phyloP scores from a whole-genome alignment of 495 filamentous ascomycete genomes.

The Podospora fimiseda region DNA sequence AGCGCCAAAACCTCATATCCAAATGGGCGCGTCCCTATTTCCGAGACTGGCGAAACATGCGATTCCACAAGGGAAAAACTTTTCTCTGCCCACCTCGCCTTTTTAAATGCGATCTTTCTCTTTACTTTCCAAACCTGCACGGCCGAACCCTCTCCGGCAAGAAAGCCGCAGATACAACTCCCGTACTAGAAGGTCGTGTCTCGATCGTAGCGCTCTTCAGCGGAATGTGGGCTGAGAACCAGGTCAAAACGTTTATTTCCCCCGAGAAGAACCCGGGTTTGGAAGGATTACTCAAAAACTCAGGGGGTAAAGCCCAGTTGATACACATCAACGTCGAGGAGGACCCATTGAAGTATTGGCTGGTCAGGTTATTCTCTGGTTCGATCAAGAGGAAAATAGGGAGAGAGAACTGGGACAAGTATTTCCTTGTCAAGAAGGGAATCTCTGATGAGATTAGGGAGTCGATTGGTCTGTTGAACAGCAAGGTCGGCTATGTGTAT shows the following conservation, averaged over 20 bases:
- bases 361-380: constrained; percentile 65
- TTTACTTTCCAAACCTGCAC: constrained; percentile 89
- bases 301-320: constrained; percentile 52
- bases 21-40: constrained; percentile 79
- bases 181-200: constrained; percentile 60
- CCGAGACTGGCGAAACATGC: constrained; percentile 82
- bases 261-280: constrained; percentile 59
- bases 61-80: constrained; percentile 76
- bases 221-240: constrained; percentile 75
- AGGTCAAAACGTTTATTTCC: constrained; percentile 65
- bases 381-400: constrained; percentile 51
- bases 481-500: constrained; percentile 90
- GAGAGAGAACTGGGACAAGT: constrained; percentile 58
- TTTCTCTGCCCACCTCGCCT: constrained; percentile 71
- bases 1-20: constrained; percentile 57
- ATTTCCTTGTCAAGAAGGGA: constrained; percentile 79
- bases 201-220: constrained; percentile 76
- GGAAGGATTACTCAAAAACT: constrained; percentile 42
- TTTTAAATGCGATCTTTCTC: constrained; percentile 66
- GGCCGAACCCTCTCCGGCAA: constrained; percentile 60
- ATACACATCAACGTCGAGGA: constrained; percentile 85
- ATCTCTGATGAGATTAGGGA: constrained; percentile 67
- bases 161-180: constrained; percentile 58
- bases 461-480: constrained; percentile 74
- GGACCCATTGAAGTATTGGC: constrained; percentile 63